Evolutionary conservation across 2,329 filamentous ascomycete species (phyloP).

Genomic region (Colletotrichum musae): DNA sequence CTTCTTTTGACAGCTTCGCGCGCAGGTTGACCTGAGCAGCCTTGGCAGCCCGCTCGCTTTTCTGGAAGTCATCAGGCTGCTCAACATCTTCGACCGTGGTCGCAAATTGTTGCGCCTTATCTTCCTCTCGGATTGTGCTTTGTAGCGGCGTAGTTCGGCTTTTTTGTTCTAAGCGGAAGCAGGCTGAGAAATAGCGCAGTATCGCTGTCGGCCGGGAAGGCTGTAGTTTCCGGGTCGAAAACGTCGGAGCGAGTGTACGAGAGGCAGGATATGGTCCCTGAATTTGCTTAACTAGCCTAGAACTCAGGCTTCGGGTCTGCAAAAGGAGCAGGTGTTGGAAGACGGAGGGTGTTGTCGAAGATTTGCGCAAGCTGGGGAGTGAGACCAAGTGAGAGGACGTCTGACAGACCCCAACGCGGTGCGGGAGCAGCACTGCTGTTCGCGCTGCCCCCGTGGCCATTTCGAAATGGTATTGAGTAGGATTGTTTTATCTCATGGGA

Average conservation of each 20-base stretch:
- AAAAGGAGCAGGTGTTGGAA: slow-evolving; percentile 34
- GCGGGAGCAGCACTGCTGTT: slow-evolving; percentile 63
- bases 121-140: neutral
- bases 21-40: slow-evolving; percentile 92
- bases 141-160: slow-evolving; percentile 11
- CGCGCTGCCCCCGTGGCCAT: slow-evolving; percentile 61
- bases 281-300: slow-evolving; percentile 1
- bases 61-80: slow-evolving; percentile 64
- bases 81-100: slow-evolving; percentile 46
- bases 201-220: slow-evolving; percentile 16
- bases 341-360: slow-evolving; percentile 23
- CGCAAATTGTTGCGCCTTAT: slow-evolving; percentile 48
- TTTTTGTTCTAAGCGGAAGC: slow-evolving; percentile 44
- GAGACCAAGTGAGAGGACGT: slow-evolving; percentile 27
- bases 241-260: neutral
- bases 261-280: neutral
- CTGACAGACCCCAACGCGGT: slow-evolving; percentile 54
- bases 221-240: slow-evolving; percentile 8
- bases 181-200: slow-evolving; percentile 50
- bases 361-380: slow-evolving; percentile 41
- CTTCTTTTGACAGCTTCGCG: slow-evolving; percentile 89
- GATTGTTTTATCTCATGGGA: slow-evolving; percentile 36
- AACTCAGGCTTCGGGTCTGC: slow-evolving; percentile 20
- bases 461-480: slow-evolving; percentile 24
- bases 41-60: slow-evolving; percentile 87